These are phyloP conservation scores for Lachnellula willkommii DNA, from an alignment of 2,329 filamentous ascomycete species.

Conservation along the genomic window DNA sequence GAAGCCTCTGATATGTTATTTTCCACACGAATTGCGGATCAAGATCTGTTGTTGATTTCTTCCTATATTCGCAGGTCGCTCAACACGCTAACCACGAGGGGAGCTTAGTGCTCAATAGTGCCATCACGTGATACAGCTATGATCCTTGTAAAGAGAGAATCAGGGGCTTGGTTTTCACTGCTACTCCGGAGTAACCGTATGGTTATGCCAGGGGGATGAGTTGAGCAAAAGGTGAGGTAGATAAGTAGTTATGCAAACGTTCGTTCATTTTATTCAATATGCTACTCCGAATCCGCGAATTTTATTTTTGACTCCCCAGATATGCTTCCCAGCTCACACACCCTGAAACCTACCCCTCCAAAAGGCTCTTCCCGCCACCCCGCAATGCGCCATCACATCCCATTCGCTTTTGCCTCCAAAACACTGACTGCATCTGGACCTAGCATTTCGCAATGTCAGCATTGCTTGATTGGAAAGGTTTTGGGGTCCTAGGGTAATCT, in stretches of 20 bases:
- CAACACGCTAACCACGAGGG: neutral
- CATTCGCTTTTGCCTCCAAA: constrained; percentile 39
- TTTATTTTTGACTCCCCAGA: constrained; percentile 11
- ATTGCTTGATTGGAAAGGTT: no score
- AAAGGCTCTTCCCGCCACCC: constrained; percentile 16
- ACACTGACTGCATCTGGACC: constrained; percentile 32
- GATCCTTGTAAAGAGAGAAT: neutral
- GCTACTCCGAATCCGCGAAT: neutral
- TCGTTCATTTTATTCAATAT: neutral
- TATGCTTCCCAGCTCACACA: neutral
- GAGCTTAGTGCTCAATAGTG: neutral
- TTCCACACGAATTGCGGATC: neutral
- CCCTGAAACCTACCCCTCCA: constrained; percentile 18
- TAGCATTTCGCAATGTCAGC: no score
- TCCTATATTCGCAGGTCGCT: constrained; percentile 7
- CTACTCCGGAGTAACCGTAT: no score
- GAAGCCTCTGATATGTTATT: constrained; percentile 1
- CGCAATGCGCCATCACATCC: constrained; percentile 18
- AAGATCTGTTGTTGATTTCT: constrained; percentile 10
- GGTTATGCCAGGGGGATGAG: neutral
- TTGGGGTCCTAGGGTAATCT: no score
- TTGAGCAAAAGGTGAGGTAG: neutral
- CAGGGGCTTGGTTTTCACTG: neutral
- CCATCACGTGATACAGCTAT: neutral
- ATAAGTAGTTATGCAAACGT: neutral